Percentiles rank a stretch among this genome's conserved stretches.
These are phyloP conservation scores for Tieghemostelium lacteum DNA, from an alignment of 78 protist genomes.

Conservation along the genomic window DNA sequence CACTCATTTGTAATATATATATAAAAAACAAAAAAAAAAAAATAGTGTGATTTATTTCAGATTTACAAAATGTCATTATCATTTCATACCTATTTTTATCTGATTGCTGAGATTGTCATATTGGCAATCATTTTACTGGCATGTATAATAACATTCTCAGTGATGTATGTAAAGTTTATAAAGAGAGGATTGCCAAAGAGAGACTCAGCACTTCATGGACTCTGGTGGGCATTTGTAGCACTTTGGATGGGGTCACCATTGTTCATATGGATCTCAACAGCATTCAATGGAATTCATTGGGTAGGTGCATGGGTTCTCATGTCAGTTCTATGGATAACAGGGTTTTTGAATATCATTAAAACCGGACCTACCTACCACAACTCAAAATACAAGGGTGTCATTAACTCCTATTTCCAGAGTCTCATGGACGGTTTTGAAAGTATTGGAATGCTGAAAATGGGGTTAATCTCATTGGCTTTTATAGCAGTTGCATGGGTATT, in stretches of 20 bases:
- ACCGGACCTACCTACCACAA: background rate
- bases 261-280: conserved; percentile 29
- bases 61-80: conserved; percentile 6
- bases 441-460: background rate
- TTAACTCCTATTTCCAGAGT: background rate
- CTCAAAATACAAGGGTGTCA: background rate
- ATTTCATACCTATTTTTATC: conserved; percentile 18
- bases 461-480: background rate
- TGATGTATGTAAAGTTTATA: background rate
- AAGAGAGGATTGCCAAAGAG: conserved; percentile 20
- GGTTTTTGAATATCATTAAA: conserved; percentile 22
- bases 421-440: background rate
- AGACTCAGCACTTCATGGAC: background rate
- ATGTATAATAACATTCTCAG: conserved; percentile 1
- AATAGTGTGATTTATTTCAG: too few species aligned
- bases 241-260: conserved; percentile 51
- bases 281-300: conserved; percentile 49
- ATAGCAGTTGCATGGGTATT: conserved; percentile 11
- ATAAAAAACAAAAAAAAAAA: too few species aligned
- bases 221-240: background rate
- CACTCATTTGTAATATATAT: too few species aligned
- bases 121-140: background rate
- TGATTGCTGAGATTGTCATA: background rate
- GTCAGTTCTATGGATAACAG: conserved; percentile 19
- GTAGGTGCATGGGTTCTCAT: conserved; percentile 36